Conservation (phyloP, 1,284 basidiomycete genomes). For the Rugosomyces carneus region DNA sequence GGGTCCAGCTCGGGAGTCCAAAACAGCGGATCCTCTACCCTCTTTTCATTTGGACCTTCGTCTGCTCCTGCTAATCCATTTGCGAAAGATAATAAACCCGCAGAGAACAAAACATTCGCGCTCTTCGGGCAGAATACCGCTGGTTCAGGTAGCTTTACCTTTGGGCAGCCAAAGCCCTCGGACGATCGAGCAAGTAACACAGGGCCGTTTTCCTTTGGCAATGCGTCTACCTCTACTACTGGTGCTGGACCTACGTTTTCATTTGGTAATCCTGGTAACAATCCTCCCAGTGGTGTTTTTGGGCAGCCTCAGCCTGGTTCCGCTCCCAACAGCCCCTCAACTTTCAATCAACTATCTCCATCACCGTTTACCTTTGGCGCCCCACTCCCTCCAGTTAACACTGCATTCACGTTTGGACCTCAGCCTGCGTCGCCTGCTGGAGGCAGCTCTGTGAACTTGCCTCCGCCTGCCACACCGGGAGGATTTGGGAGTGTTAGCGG, state of each 20-base stretch:
- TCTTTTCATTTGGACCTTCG: slow-evolving; percentile 33
- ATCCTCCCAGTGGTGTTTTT: slow-evolving; percentile 35
- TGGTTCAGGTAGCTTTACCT: slow-evolving; percentile 26
- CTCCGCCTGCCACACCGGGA: slow-evolving; percentile 28
- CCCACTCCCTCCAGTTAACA: slow-evolving; percentile 23
- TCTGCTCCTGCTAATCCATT: slow-evolving; percentile 26
- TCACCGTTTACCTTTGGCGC: slow-evolving; percentile 35
- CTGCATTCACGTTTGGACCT: slow-evolving; percentile 38
- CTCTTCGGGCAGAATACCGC: slow-evolving; percentile 23
- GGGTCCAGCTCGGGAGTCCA: slow-evolving; percentile 14
- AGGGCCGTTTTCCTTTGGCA: slow-evolving; percentile 39
- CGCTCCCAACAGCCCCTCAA: slow-evolving; percentile 51
- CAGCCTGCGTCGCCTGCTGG: slow-evolving; percentile 56
- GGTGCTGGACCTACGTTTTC: slow-evolving; percentile 34
- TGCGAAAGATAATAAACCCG: slow-evolving; percentile 23
- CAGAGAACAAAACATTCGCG: slow-evolving; percentile 27
- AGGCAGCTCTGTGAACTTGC: slow-evolving; percentile 27
- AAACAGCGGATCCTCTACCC: slow-evolving; percentile 23
- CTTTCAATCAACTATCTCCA: slow-evolving; percentile 35
- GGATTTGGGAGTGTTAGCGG: slow-evolving; percentile 30
- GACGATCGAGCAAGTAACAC: slow-evolving; percentile 31
- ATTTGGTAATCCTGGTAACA: slow-evolving; percentile 35
- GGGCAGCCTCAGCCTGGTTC: slow-evolving; percentile 36
- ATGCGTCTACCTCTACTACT: slow-evolving; percentile 30
- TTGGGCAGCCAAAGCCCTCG: slow-evolving; percentile 23